A percentile compares a stretch with the other conserved stretches of the same genome.
Evolutionary conservation across 495 filamentous ascomycete species (phyloP).

Genomic region (Arthonia radiata): DNA sequence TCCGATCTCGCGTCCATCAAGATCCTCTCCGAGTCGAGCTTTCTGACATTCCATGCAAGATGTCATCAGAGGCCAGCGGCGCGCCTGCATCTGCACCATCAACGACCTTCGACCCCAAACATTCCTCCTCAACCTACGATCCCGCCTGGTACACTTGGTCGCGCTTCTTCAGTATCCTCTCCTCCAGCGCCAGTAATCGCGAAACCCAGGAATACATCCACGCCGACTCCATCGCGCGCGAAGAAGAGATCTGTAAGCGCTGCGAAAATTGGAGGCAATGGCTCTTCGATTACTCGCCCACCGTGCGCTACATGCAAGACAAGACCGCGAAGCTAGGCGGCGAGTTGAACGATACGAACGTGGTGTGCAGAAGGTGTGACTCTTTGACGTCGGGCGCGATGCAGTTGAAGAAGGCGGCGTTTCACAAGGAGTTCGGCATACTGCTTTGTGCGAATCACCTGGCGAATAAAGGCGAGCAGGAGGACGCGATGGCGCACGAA

Average conservation of each 20-base stretch:
- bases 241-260: conserved; percentile 42
- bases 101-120: conserved; percentile 1
- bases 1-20: too few relatives aligned
- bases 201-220: conserved; percentile 46
- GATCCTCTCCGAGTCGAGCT: too few relatives aligned
- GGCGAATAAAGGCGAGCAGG: conserved; percentile 43
- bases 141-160: conserved; percentile 31
- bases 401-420: too few relatives aligned
- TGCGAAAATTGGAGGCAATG: conserved; percentile 63
- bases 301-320: conserved; percentile 58
- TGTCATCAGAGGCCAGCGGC: too few relatives aligned
- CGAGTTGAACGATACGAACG: conserved; percentile 42
- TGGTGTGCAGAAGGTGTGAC: conserved; percentile 59
- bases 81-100: background rate
- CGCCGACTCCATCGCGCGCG: conserved; percentile 38
- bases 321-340: conserved; percentile 57
- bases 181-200: conserved; percentile 39
- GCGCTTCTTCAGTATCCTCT: conserved; percentile 55
- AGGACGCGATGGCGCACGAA: conserved; percentile 90
- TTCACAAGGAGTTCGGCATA: conserved; percentile 63
- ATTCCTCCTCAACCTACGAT: conserved; percentile 5
- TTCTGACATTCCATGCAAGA: too few relatives aligned
- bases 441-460: conserved; percentile 75
- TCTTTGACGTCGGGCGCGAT: conserved; percentile 33
- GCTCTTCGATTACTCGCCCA: conserved; percentile 57